Evolutionary conservation across 2,329 filamentous ascomycete species (phyloP).

Genomic region (Stagonosporopsis chrysanthemi): DNA sequence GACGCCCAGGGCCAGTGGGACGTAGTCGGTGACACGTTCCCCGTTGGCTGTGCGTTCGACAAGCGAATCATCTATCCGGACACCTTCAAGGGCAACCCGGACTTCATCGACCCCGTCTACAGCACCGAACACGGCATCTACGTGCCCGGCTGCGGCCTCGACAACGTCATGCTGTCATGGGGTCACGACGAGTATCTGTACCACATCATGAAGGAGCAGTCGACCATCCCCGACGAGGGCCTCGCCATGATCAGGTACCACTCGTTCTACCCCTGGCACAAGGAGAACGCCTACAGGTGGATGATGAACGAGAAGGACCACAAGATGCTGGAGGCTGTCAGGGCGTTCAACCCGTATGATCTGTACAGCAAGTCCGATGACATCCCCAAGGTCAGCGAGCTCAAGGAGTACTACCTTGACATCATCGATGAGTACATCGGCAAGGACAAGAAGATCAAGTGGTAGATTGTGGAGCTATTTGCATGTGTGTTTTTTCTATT

Average conservation of each 20-base stretch:
- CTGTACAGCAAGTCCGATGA: constrained; percentile 91
- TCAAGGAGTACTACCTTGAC: constrained; percentile 81
- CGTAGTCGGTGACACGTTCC: constrained; percentile 87
- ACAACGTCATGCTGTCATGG: constrained; percentile 90
- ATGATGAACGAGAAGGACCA: constrained; percentile 86
- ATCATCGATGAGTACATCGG: constrained; percentile 77
- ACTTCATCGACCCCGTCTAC: constrained; percentile 74
- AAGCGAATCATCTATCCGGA: constrained; percentile 80
- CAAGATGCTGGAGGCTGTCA: constrained; percentile 79
- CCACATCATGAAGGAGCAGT: constrained; percentile 84
- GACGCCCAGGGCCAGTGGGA: constrained; percentile 91
- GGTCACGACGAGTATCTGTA: constrained; percentile 90
- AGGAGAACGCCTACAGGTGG: constrained; percentile 77
- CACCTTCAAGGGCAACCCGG: constrained; percentile 79
- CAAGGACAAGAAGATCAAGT: constrained; percentile 71
- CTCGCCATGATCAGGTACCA: constrained; percentile 94
- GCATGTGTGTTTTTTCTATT: neutral
- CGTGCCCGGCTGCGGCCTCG: constrained; percentile 76
- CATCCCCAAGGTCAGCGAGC: constrained; percentile 74
- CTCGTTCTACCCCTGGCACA: constrained; percentile 92
- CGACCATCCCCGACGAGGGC: constrained; percentile 77
- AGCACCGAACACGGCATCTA: constrained; percentile 82
- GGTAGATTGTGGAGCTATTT: constrained; percentile 57
- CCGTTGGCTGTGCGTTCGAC: constrained; percentile 78
- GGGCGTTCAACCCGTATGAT: constrained; percentile 90